Evolutionary conservation across 345 rosid species (phyloP), one percentile per base, ranked within the genome.

Genomic region (Linum tenue): DNA sequence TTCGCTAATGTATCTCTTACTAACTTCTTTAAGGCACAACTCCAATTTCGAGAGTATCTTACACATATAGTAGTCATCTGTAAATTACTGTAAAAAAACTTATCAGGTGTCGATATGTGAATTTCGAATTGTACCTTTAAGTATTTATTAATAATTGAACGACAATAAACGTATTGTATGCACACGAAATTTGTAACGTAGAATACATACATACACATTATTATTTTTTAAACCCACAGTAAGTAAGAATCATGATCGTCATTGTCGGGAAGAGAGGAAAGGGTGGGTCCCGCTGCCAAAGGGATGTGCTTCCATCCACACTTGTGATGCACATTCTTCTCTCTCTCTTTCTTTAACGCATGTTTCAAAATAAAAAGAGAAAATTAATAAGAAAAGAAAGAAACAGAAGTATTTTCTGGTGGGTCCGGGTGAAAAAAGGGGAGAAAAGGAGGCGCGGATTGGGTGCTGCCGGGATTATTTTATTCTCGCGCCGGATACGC

Each of bases 291-390:
- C 85, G 64, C 57, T 8, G 31, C 31, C 55, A 5, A 35, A 63
- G 56, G 67, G 79, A 78, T 76, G 83, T 71, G 75, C 75, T 72
- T 73, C 73, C 31, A 22, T 22, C 31, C 76, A 67, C 69, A 62
- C 78, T 76, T 70, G 75, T 73, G 78, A 82, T 72, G 75, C 76
- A 75, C 74, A 79, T 83, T 82, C 80, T 80, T 22, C 31, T 22
- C 31, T 22, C 31, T 22, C 1, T 22, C 31, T 22, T 22, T 22
- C 31, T 22, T 22, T n/a, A 67, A 55, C 79, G 72, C 83, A 68
- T 68, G 69, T 64, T 70, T 75, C 56, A 68, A 80, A 22, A 1
- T 22, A 22, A 22, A 22, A 22, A 22, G 31, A 22, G 31, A 22
- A 22, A 73, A 70, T 58, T 63, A 31, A n/a, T 51, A 37, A 66